Evolutionary conservation across 257 asterid genomes (phyloP), one percentile per base, ranked within the genome.

Genomic region (Solanum dulcamara): DNA sequence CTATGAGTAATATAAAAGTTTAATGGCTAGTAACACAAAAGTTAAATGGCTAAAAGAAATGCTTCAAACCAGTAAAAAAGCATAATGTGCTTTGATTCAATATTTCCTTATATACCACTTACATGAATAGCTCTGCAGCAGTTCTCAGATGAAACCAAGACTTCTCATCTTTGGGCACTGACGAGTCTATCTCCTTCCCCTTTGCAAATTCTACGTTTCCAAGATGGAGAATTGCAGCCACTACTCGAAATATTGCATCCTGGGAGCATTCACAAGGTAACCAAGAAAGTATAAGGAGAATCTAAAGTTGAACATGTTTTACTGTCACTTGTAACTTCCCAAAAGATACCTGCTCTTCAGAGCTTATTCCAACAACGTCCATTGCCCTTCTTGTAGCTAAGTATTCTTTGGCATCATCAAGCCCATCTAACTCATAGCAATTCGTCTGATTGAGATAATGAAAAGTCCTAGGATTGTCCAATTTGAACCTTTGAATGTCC

Each of bases 181-280:
- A 97, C 18, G 99, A 97, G 87, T 97, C 99, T 24, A 89, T 89
- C 87, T 95, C 99, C 90, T 92, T 91, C 42, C 98, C 98, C 91
- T 95, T 97, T 60, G 88, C 85, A 90, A 97, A 97, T 87, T 97
- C 98, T 87, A 97, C 90, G 92, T 97, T 97, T 59, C 99, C 99
- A 46, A 97, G 98, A 90, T 95, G 98, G 46, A 97, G 98, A 88
- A 97, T 91, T 79, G 99, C 95, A 88, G 99, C 99, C 89, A 97
- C 92, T 72, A 97, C 99, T 85, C 93, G 96, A 91, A 97, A 97
- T 89, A 95, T 97, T 81, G 93, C 98, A 88, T 97, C 99, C 99
- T 97, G 89, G 62, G 30, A 40, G 46, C 24, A 48, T 30, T 84
- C 79, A 46, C 85, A 84, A 42, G 83, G 85, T 48, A 35, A 30